These are phyloP conservation scores for Talaromyces sp. DNA, from an alignment of 2,329 filamentous ascomycete genomes.

Conservation along the genomic window DNA sequence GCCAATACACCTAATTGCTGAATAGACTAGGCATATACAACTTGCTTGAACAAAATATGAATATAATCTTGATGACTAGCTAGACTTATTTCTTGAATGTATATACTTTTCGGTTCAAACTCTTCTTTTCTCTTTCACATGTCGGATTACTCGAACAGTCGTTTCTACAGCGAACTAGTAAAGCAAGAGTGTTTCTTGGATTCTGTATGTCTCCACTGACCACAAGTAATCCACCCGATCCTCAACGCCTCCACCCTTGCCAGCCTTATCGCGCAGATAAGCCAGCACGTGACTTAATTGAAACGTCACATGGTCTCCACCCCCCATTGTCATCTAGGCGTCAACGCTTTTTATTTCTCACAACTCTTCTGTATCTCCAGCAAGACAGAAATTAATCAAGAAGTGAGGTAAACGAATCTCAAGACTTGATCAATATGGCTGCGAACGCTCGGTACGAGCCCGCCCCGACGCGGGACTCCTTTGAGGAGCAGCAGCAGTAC, in stretches of 20 bases:
- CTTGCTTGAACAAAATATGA: conserved; percentile 3
- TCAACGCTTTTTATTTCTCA: conserved; percentile 7
- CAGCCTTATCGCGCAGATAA: neutral
- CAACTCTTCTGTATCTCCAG: neutral
- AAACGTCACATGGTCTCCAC: conserved; percentile 22
- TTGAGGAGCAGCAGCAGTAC: conserved; percentile 69
- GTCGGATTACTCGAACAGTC: no score
- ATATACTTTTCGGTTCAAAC: conserved; percentile 1
- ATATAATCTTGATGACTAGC: conserved; percentile 2
- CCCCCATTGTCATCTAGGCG: conserved; percentile 4
- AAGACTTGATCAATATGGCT: conserved; percentile 57
- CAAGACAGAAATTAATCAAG: neutral
- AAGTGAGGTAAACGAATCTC: neutral
- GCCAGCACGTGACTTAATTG: conserved; percentile 13
- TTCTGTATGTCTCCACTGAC: no score
- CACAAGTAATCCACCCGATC: no score
- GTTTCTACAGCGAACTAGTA: no score
- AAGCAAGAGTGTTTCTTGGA: no score
- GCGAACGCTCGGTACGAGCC: conserved; percentile 79
- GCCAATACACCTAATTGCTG: conserved; percentile 9
- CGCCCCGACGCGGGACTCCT: conserved; percentile 83
- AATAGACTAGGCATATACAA: conserved; percentile 1
- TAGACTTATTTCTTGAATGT: conserved; percentile 5
- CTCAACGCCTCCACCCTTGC: no score
- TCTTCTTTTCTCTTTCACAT: no score